Evolutionary conservation across 163 green algal genomes (phyloP).

Genomic region (Smithsoniella earleae): DNA sequence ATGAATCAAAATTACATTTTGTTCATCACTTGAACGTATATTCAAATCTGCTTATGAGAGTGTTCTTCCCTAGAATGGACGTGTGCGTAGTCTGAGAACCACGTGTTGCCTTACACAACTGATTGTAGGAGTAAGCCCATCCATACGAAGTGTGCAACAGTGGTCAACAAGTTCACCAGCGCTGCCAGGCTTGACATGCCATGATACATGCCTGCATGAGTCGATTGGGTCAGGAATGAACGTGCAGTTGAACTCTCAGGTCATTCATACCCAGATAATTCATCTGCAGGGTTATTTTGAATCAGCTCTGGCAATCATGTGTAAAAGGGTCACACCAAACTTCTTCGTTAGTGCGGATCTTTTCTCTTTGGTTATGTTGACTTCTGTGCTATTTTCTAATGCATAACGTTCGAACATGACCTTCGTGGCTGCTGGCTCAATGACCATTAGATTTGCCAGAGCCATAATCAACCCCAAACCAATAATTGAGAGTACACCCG

Average conservation of each 20-base stretch:
- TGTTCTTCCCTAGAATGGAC: too few species aligned
- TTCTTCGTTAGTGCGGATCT: constrained; percentile 15
- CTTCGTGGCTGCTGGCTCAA: constrained; percentile 46
- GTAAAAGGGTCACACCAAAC: background rate
- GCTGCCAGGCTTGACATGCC: background rate
- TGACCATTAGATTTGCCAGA: constrained; percentile 46
- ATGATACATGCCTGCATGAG: background rate
- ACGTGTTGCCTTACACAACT: too few species aligned
- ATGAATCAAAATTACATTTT: too few species aligned
- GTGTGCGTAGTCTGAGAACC: too few species aligned
- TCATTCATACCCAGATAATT: too few species aligned
- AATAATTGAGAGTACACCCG: constrained; percentile 30
- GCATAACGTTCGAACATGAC: constrained; percentile 59
- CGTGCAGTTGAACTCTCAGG: too few species aligned
- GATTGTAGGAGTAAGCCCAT: background rate
- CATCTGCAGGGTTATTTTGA: too few species aligned
- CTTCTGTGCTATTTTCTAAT: constrained; percentile 45
- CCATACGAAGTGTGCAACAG: constrained; percentile 13
- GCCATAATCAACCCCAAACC: constrained; percentile 32
- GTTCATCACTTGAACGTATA: too few species aligned
- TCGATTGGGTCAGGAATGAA: too few species aligned
- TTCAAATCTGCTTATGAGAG: too few species aligned
- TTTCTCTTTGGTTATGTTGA: constrained; percentile 31
- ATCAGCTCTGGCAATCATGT: too few species aligned
- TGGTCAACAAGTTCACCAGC: background rate